phyloP scores from a whole-genome alignment of 1,284 basidiomycete species.

The Malassezia obtusa region DNA sequence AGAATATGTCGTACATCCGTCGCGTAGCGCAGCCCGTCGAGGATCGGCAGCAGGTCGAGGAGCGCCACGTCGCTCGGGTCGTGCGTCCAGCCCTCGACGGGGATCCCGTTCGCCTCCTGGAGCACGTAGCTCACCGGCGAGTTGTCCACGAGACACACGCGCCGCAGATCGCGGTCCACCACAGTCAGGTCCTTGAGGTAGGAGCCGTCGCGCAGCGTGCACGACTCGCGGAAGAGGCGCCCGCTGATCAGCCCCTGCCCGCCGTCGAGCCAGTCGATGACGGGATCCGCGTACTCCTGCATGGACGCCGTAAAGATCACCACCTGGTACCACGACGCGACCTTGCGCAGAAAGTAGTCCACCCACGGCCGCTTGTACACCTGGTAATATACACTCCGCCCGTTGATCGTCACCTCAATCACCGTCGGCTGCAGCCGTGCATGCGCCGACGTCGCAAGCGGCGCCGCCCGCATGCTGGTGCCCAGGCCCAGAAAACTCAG shows the following conservation, averaged over 20 bases:
- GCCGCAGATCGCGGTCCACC: slow-evolving; percentile 75
- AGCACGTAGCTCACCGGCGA: slow-evolving; percentile 84
- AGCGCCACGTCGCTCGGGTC: slow-evolving; percentile 94
- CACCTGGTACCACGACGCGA: slow-evolving; percentile 94
- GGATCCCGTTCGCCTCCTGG: slow-evolving; percentile 94
- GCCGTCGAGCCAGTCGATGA: slow-evolving; percentile 97
- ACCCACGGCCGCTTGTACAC: slow-evolving; percentile 98
- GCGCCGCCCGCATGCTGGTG: neutral
- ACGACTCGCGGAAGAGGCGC: slow-evolving; percentile 88
- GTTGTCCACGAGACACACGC: slow-evolving; percentile 91
- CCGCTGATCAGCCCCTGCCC: slow-evolving; percentile 72
- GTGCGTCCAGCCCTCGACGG: slow-evolving; percentile 97
- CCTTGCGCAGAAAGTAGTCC: slow-evolving; percentile 52
- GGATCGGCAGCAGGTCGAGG: slow-evolving; percentile 83
- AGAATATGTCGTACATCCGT: slow-evolving; percentile 86
- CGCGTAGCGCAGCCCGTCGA: slow-evolving; percentile 90
- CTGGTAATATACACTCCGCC: slow-evolving; percentile 82
- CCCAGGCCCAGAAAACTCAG: slow-evolving; percentile 33
- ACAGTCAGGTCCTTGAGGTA: slow-evolving; percentile 87
- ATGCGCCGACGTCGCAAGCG: slow-evolving; percentile 5
- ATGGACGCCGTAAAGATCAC: slow-evolving; percentile 98
- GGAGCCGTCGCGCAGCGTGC: slow-evolving; percentile 80
- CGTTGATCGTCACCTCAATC: slow-evolving; percentile 89
- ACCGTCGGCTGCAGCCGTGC: slow-evolving; percentile 57
- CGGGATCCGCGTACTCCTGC: slow-evolving; percentile 97